These are phyloP conservation scores for Gloeophyllum trabeum DNA, from an alignment of 768 basidiomycete species.

Conservation along the genomic window DNA sequence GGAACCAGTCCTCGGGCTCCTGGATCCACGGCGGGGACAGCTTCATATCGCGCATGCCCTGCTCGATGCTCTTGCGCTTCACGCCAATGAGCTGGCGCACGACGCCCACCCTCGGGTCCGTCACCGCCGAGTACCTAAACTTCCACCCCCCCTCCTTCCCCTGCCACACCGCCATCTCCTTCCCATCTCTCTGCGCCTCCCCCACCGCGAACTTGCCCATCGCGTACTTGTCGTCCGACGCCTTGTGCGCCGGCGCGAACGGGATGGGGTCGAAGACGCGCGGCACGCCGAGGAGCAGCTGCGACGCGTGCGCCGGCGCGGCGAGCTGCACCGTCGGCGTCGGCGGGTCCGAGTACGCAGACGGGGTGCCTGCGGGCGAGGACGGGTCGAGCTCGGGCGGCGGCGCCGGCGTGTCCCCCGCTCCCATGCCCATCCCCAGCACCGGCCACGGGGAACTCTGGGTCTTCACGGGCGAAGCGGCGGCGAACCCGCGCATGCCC, in stretches of 20 bases:
- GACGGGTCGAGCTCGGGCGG: constrained; percentile 16
- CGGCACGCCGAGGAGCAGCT: constrained; percentile 9
- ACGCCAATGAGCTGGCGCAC: constrained; percentile 57
- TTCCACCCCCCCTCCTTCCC: constrained; percentile 35
- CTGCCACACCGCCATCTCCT: no score
- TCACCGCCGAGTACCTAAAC: constrained; percentile 42
- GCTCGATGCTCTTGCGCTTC: constrained; percentile 47
- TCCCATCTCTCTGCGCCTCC: not conserved
- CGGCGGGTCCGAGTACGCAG: constrained; percentile 13
- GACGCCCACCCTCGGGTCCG: constrained; percentile 64
- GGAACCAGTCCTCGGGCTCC: constrained; percentile 38
- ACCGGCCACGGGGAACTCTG: no score
- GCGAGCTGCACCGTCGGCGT: constrained; percentile 42
- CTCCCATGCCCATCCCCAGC: no score
- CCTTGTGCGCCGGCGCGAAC: constrained; percentile 51
- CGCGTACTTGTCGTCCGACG: constrained; percentile 64
- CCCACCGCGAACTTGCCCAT: constrained; percentile 58
- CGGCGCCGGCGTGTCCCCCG: no score
- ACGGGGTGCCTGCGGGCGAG: constrained; percentile 17
- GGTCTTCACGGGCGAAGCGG: no score
- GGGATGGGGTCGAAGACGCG: constrained; percentile 61
- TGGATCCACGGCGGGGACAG: constrained; percentile 31
- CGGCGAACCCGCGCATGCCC: no score
- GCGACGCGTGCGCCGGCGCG: constrained; percentile 15
- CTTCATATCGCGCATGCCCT: constrained; percentile 23